These are phyloP conservation scores for Castanea crenata DNA, from an alignment of 306 rosid genomes.

Conservation along the genomic window DNA sequence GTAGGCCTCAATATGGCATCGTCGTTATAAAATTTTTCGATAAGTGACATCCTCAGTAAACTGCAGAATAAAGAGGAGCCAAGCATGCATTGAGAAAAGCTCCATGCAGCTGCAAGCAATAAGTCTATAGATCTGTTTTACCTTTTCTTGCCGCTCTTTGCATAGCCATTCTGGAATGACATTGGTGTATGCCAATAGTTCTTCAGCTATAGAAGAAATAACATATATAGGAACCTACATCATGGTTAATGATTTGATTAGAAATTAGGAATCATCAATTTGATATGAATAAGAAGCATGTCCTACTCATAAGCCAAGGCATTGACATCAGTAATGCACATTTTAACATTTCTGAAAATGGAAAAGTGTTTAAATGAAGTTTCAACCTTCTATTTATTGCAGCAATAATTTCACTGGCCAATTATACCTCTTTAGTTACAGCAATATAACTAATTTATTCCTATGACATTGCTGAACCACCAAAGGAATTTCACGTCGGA, in stretches of 20 bases:
- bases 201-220: conserved; percentile 80
- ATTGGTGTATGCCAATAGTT: conserved; percentile 66
- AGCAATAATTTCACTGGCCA: conserved; percentile 3
- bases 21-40: no score
- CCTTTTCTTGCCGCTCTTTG: conserved; percentile 71
- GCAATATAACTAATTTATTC: no score
- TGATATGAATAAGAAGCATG: background rate
- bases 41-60: no score
- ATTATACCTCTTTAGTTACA: background rate
- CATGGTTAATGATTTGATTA: conserved; percentile 6
- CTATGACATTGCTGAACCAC: no score
- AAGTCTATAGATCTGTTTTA: conserved; percentile 19
- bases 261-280: background rate
- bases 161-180: conserved; percentile 86
- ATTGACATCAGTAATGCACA: background rate
- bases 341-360: background rate
- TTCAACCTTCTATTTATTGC: background rate
- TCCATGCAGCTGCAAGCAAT: conserved; percentile 20
- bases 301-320: background rate
- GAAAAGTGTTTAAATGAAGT: background rate
- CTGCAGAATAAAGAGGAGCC: conserved; percentile 80
- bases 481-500: no score
- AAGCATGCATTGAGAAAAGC: conserved; percentile 81
- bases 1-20: conserved; percentile 17
- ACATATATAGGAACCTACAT: conserved; percentile 83